These are phyloP conservation scores for Thielaviopsis ethacetica DNA, from an alignment of 2,329 filamentous ascomycete genomes.

Conservation along the genomic window DNA sequence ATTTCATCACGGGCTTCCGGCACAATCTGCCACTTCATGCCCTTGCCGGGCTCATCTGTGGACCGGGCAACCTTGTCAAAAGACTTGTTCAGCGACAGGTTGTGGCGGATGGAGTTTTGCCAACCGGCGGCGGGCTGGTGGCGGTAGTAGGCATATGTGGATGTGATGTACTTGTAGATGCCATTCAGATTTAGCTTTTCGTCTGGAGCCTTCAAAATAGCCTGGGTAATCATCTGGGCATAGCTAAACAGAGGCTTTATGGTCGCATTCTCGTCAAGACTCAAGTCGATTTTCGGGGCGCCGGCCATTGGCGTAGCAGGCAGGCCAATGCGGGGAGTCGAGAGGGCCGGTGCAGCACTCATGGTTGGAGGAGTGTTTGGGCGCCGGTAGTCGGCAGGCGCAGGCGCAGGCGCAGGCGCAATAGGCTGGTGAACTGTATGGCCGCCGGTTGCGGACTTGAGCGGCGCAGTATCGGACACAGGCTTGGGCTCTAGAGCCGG, in stretches of 20 bases:
- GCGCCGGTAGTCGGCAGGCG: constrained; percentile 42
- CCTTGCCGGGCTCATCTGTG: constrained; percentile 91
- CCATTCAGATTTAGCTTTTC: constrained; percentile 81
- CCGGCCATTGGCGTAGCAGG: constrained; percentile 5
- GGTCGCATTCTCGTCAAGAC: constrained; percentile 69
- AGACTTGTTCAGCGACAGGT: constrained; percentile 82
- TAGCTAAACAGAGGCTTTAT: constrained; percentile 95
- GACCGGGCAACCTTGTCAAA: constrained; percentile 87
- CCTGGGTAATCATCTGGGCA: constrained; percentile 90
- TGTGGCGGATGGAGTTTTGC: constrained; percentile 98
- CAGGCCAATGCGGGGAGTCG: background rate
- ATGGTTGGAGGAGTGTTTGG: constrained; percentile 39
- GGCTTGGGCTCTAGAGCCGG: too few species aligned
- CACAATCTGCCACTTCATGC: constrained; percentile 97
- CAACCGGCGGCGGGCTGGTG: constrained; percentile 63
- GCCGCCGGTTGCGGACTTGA: too few species aligned
- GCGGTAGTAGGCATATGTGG: constrained; percentile 84
- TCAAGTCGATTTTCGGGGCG: constrained; percentile 52
- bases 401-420: constrained; percentile 30
- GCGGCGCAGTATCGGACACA: too few species aligned
- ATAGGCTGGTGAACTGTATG: constrained; percentile 27
- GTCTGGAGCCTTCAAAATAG: constrained; percentile 72
- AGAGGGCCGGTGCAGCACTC: constrained; percentile 9
- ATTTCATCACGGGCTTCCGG: constrained; percentile 76
- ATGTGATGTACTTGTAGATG: constrained; percentile 88